A percentile compares a stretch with the other conserved stretches of the same genome.
Evolutionary conservation across 441 rosid genomes (phyloP).

Genomic region (Brassica hybrid): DNA sequence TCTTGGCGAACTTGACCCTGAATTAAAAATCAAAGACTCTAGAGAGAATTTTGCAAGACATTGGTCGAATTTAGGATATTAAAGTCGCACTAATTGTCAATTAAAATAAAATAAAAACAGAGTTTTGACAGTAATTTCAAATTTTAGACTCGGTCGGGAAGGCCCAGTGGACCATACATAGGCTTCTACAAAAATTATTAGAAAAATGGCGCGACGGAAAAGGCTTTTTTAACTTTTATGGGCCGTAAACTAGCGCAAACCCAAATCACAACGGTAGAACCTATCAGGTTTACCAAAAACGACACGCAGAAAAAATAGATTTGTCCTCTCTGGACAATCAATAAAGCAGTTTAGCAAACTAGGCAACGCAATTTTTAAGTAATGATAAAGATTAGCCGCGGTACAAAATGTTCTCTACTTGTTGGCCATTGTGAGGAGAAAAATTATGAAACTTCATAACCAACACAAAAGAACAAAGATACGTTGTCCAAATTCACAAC

Average conservation of each 20-base stretch:
- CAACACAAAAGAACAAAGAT: constrained; percentile 24
- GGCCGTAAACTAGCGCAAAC: not conserved
- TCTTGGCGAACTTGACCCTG: not conserved
- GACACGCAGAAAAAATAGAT: not conserved
- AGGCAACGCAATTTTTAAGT: not conserved
- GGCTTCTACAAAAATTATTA: not conserved
- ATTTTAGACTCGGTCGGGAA: not conserved
- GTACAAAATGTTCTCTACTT: constrained; percentile 18
- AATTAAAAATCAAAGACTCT: not conserved
- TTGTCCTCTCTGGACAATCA: not conserved
- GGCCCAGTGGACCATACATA: not conserved
- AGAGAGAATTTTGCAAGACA: not conserved
- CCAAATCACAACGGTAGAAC: not conserved
- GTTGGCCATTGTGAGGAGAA: constrained; percentile 25
- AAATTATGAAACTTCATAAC: constrained; percentile 14
- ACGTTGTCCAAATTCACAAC: constrained; percentile 22
- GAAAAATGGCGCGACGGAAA: not conserved
- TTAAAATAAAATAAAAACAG: not conserved
- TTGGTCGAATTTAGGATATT: not conserved
- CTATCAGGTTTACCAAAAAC: not conserved
- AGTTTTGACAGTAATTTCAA: not conserved
- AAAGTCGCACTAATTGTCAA: not conserved
- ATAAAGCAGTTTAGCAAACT: not conserved
- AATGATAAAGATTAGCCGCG: not conserved
- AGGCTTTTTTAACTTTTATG: not conserved